Base-by-base conservation (phyloP, 805 yeast species). In the Debaryomyces castellii region DNA sequence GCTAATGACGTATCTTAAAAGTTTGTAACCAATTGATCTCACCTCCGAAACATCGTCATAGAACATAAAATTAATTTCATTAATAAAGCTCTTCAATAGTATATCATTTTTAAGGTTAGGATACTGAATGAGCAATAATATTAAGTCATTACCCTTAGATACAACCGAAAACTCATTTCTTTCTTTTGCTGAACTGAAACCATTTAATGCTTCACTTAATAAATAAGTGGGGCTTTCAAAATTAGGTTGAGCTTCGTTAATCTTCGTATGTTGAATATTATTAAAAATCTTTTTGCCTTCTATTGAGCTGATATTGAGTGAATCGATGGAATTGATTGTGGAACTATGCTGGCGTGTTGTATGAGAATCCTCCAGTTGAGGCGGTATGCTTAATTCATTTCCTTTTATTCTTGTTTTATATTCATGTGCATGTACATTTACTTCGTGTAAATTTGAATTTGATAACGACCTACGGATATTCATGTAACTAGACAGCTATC, bases 21-120 rank as follows among this genome's bases (percentile, higher is more conserved):
- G 74, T 41, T 96, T 71, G 61, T 82, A 89, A 0, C 91, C 96
- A 2, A 89, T 77, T 0, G 91, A 86, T 6, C 84, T 74, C 1
- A 88, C 85, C 46, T 81, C 83, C 23, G 82, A 73, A 39, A 78
- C 74, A 5, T 71, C 71, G 53, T 80, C 82, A 22, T 80, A 67
- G 17, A 91, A 62, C 59, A 89, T 69, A 17, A 76, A 74, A 54
- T 82, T 87, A 9, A 91, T 72, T 25, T 81, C 66, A 41, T 71
- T 72, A 21, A 86, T 69, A 43, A 85, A 77, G 1, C 82, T 78
- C 17, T 79, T 71, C 14, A 85, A 59, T 2, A 77, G 82, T 24
- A 91, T 67, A 41, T 89, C 96, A 27, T 77, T 69, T 55, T 81
- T 81, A 27, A 89, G 67, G 22, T 73, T 69, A 0, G 91, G 87